Conservation (phyloP, 768 basidiomycete species). For the Epithele typhae region DNA sequence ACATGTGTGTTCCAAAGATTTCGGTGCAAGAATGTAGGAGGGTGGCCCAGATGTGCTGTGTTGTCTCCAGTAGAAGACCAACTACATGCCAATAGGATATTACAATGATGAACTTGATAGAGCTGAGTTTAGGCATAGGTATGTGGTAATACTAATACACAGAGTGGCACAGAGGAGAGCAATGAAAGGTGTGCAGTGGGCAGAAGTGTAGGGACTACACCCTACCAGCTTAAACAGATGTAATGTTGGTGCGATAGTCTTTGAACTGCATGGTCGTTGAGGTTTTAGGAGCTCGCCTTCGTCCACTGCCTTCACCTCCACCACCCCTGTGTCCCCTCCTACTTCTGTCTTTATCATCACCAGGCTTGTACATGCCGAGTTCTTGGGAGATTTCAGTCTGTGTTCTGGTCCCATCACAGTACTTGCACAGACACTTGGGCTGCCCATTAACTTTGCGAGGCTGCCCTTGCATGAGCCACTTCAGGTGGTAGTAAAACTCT, state of each 20-base stretch:
- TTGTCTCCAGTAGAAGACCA: too few species aligned
- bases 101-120: not conserved
- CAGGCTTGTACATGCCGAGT: slow-evolving; percentile 6
- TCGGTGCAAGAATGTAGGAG: too few species aligned
- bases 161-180: not conserved
- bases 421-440: slow-evolving; percentile 21
- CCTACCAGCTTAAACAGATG: not conserved
- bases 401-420: slow-evolving; percentile 15
- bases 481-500: slow-evolving; percentile 21
- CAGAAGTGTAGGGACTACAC: not conserved
- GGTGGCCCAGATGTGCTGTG: too few species aligned
- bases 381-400: slow-evolving; percentile 19
- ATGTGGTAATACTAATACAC: not conserved
- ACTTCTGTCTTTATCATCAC: slow-evolving; percentile 5
- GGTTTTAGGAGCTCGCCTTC: slow-evolving; percentile 8
- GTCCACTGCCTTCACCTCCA: slow-evolving; percentile 1
- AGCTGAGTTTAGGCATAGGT: too few species aligned
- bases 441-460: slow-evolving; percentile 10
- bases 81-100: too few species aligned
- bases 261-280: slow-evolving; percentile 21
- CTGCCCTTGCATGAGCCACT: slow-evolving; percentile 20
- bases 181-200: not conserved
- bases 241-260: not conserved
- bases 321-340: not conserved
- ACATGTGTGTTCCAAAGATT: too few species aligned